Base-by-base conservation (phyloP, 225 moss, liverwort and hornwort species). In the Bryum argenteum region DNA sequence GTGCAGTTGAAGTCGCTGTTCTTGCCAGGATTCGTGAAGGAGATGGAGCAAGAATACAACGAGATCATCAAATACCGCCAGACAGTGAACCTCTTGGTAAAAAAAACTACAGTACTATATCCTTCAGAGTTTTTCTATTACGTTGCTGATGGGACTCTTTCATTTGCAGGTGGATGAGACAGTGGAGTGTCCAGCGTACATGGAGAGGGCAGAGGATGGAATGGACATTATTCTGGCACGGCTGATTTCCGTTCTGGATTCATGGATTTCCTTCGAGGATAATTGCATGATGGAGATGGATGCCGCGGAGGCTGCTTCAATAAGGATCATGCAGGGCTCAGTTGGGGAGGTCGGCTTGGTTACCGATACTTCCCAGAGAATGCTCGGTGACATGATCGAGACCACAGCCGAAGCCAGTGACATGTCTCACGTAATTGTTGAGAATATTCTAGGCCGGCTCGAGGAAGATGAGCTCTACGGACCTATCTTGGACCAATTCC, bases 191-290 rank as follows among this genome's bases (percentile, higher is more conserved):
- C 81, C 78, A 43, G n/a, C 64, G 6, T 79, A 81, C 23, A 53
- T 69, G 14, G 84, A 75, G 52, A 72, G 61, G 50, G 69, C 69
- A 23, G 69, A 69, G 3, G 79, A 81, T 0, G 87, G 77, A 42
- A 75, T 79, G 79, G 77, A 77, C 8, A 77, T 84, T 8, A 47
- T 79, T 52, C 10, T 87, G 6, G 81, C 64, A 9, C 59, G 7
- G 1, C 8, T 81, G n/a, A 19, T 81, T 23, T 69, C 58, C 9
- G 24, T 81, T 67, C 15, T 84, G 11, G 81, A 87, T 71, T 76
- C 68, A 1, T 87, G 81, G 83, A 84, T 81, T 58, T 73, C 73
- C 12, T 87, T 84, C 10, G 83, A 84, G 41, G 87, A 87, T 64
- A 67, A 77, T 12, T 79, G 74, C 7, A 71, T 79, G 76, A 21